These are phyloP conservation scores for Spizellomyces punctatus DNA, from an alignment of 192 early-diverging fungal species.

Conservation along the genomic window DNA sequence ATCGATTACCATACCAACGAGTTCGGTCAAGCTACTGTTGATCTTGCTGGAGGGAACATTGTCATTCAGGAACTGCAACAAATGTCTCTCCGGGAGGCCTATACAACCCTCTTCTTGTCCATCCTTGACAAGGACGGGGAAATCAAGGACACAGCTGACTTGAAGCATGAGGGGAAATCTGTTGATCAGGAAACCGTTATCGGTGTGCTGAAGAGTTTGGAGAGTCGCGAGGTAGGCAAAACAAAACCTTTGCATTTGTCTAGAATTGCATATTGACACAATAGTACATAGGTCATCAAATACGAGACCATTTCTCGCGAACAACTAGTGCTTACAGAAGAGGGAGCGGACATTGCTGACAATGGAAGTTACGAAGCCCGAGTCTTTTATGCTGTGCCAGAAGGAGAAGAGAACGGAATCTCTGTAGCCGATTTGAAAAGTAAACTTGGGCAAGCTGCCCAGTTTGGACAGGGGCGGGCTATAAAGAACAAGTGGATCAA, in stretches of 20 bases:
- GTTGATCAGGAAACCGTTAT: conserved; percentile 72
- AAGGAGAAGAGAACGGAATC: conserved; percentile 73
- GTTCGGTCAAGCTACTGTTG: too few relatives aligned
- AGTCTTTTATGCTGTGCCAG: conserved; percentile 87
- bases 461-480: conserved; percentile 90
- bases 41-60: too few relatives aligned
- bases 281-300: conserved; percentile 69
- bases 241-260: not conserved
- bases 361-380: conserved; percentile 91
- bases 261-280: not conserved
- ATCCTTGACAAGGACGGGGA: conserved; percentile 69
- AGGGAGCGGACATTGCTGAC: conserved; percentile 83
- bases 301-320: conserved; percentile 81
- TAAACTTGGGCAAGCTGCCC: conserved; percentile 17
- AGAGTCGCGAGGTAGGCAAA: conserved; percentile 76
- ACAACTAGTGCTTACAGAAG: conserved; percentile 81
- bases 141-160: conserved; percentile 71
- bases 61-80: not conserved
- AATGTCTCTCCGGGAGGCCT: not conserved
- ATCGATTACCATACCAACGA: too few relatives aligned
- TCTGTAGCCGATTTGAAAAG: conserved; percentile 80
- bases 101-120: conserved; percentile 46
- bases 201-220: conserved; percentile 83
- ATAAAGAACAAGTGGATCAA: conserved; percentile 99
- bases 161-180: conserved; percentile 58